These are phyloP conservation scores for Moricandia arvensis DNA, from an alignment of 345 rosid genomes.

Conservation along the genomic window DNA sequence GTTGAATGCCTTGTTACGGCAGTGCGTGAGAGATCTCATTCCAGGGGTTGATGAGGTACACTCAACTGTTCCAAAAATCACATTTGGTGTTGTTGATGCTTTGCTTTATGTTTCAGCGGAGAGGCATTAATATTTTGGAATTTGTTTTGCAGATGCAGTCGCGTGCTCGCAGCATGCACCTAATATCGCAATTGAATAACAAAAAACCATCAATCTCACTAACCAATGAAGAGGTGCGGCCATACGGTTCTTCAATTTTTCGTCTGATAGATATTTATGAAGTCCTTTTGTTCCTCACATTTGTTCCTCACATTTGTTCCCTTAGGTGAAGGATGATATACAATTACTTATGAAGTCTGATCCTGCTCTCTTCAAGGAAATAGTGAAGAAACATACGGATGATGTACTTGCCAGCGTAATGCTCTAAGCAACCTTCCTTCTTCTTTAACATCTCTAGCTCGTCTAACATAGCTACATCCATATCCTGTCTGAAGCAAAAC, in stretches of 20 bases:
- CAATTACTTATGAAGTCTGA: conserved; percentile 23
- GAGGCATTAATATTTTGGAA: not conserved
- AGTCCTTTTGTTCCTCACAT: no score
- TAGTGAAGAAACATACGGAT: conserved; percentile 3
- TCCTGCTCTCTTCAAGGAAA: conserved; percentile 21
- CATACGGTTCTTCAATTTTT: not conserved
- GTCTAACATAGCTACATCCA: conserved; percentile 6
- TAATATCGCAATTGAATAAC: conserved; percentile 11
- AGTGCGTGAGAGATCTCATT: conserved; percentile 15
- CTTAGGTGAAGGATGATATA: conserved; percentile 26
- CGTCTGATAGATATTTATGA: not conserved
- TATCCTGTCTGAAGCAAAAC: not conserved
- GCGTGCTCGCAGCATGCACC: not conserved
- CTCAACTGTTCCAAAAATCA: not conserved
- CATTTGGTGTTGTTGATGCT: not conserved
- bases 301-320: not conserved
- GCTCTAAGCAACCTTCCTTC: not conserved
- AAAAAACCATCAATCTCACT: conserved; percentile 5
- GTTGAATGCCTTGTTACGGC: conserved; percentile 31
- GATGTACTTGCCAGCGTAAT: conserved; percentile 28
- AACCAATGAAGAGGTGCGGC: conserved; percentile 7
- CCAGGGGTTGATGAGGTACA: conserved; percentile 32
- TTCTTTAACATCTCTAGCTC: conserved; percentile 3
- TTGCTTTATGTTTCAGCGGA: not conserved
- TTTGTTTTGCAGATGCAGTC: conserved; percentile 31